Conservation (phyloP, 768 basidiomycete genomes). For the Mycena amicta region DNA sequence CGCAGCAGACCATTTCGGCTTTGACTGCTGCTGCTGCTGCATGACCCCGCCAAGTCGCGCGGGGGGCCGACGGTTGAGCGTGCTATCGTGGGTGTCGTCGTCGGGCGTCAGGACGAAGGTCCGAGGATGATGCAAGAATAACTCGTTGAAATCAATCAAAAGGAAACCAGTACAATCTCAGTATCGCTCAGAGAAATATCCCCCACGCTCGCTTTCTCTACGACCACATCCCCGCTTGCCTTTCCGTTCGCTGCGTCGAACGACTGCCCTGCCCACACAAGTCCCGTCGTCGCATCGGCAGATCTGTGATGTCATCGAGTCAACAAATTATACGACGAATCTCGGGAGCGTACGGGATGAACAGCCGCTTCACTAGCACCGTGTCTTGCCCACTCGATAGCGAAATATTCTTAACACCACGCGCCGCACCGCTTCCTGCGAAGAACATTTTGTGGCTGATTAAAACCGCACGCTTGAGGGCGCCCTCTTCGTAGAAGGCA, state of each 20-base stretch:
- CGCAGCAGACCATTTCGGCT: conserved; percentile 61
- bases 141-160: conserved; percentile 1
- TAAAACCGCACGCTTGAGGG: conserved; percentile 40
- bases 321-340: neutral
- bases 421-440: conserved; percentile 3
- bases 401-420: conserved; percentile 6
- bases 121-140: neutral
- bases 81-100: conserved; percentile 26
- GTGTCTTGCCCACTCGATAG: conserved; percentile 1
- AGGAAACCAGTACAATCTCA: conserved; percentile 11
- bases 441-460: conserved; percentile 44
- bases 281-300: conserved; percentile 31
- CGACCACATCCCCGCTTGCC: conserved; percentile 7
- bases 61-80: conserved; percentile 37
- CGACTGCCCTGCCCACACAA: conserved; percentile 40
- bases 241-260: conserved; percentile 35
- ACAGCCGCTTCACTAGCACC: conserved; percentile 10
- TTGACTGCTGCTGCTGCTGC: conserved; percentile 59
- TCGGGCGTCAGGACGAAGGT: conserved; percentile 12
- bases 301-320: conserved; percentile 18
- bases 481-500: conserved; percentile 40
- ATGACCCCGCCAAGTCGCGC: conserved; percentile 70
- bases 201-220: neutral
- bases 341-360: conserved; percentile 10
- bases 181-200: conserved; percentile 10